Conservation (phyloP, 148 eudicot genomes). For the Limonium bicolor region DNA sequence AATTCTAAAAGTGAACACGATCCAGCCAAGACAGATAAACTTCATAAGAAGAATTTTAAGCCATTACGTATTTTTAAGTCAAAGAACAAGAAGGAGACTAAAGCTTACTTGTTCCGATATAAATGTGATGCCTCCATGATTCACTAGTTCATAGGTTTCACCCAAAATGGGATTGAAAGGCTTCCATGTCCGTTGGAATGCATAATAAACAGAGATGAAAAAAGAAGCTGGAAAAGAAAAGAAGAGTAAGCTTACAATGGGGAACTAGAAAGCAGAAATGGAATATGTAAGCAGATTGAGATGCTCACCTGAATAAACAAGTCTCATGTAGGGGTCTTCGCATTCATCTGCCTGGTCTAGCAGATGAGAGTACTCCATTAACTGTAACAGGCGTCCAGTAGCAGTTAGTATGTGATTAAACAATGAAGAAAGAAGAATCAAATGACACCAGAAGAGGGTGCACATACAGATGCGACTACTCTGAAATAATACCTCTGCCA, state of each 20-base stretch:
- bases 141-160: conserved; percentile 68
- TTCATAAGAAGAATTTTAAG: too few species aligned
- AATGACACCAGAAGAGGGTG: too few species aligned
- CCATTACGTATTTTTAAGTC: too few species aligned
- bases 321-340: conserved; percentile 85
- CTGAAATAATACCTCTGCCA: conserved; percentile 78
- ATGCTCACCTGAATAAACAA: conserved; percentile 79
- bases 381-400: conserved; percentile 26
- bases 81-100: not conserved
- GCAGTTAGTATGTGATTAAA: conserved; percentile 1
- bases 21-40: too few species aligned
- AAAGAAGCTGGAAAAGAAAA: conserved; percentile 5
- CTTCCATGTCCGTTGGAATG: conserved; percentile 42
- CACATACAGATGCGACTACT: not conserved
- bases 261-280: not conserved
- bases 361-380: conserved; percentile 90
- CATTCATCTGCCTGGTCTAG: conserved; percentile 84
- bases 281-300: not conserved
- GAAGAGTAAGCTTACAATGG: not conserved
- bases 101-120: conserved; percentile 53
- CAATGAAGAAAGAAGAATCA: not conserved
- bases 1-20: too few species aligned
- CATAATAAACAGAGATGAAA: conserved; percentile 14
- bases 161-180: conserved; percentile 84
- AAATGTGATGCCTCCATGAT: conserved; percentile 60